These are phyloP conservation scores for Pezicula radicicola DNA, from an alignment of 2,329 filamentous ascomycete species.

Conservation along the genomic window DNA sequence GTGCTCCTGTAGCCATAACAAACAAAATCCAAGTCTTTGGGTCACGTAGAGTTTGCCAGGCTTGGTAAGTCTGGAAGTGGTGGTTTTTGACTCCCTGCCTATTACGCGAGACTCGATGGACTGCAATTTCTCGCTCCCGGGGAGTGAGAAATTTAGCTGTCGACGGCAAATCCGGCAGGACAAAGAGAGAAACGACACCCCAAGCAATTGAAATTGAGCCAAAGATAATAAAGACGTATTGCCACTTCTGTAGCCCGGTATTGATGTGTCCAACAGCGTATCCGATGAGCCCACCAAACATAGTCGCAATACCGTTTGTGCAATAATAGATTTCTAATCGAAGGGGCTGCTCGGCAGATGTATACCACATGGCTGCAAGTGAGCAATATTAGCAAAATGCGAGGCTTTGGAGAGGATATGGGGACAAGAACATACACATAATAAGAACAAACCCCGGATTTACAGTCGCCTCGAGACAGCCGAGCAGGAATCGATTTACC, in stretches of 20 bases:
- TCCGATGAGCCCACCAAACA: constrained; percentile 49
- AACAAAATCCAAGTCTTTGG: constrained; percentile 60
- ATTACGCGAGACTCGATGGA: constrained; percentile 49
- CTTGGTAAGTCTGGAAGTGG: constrained; percentile 43
- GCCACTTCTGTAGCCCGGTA: constrained; percentile 46
- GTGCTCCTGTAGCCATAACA: constrained; percentile 45
- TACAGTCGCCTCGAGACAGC: constrained; percentile 62
- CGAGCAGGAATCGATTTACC: constrained; percentile 62
- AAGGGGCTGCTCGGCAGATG: constrained; percentile 43
- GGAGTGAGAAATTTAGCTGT: constrained; percentile 58
- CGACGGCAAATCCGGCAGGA: constrained; percentile 60
- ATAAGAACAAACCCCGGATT: constrained; percentile 48
- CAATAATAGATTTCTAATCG: constrained; percentile 53
- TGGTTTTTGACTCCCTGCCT: constrained; percentile 51
- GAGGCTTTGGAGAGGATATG: background rate
- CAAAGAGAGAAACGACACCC: constrained; percentile 52
- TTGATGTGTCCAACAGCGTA: constrained; percentile 55
- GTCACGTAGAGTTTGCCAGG: constrained; percentile 45
- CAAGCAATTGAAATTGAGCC: constrained; percentile 50
- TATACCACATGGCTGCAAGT: constrained; percentile 47
- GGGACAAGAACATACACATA: constrained; percentile 34
- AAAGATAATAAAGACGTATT: constrained; percentile 58
- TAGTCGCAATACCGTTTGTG: constrained; percentile 56
- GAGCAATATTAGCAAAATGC: background rate
- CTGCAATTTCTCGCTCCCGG: constrained; percentile 52